phyloP scores from a whole-genome alignment of 2,329 filamentous ascomycete species.

The Cordyceps fumosorosea region DNA sequence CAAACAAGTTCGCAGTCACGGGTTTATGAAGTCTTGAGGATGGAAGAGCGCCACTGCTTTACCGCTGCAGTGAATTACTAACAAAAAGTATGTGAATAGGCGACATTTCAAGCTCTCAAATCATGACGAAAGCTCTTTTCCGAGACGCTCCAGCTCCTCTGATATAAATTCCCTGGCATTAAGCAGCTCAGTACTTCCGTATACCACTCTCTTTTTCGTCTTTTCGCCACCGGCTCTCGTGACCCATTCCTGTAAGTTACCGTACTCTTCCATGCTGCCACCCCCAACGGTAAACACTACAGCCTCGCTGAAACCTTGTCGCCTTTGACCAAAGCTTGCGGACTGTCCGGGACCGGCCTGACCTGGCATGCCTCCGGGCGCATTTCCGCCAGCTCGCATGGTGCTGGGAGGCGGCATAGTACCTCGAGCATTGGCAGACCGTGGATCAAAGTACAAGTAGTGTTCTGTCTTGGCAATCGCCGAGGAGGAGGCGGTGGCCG shows the following conservation, averaged over 20 bases:
- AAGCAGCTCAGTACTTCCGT: conserved; percentile 83
- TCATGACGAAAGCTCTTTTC: conserved; percentile 43
- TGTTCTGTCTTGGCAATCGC: conserved; percentile 95
- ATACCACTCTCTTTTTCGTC: conserved; percentile 75
- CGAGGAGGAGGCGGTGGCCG: conserved; percentile 77
- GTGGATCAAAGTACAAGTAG: conserved; percentile 95
- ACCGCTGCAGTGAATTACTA: neutral
- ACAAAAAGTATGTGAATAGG: neutral
- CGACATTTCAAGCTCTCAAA: neutral
- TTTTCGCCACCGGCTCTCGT: conserved; percentile 63
- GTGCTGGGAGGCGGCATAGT: conserved; percentile 77
- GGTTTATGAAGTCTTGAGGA: no score
- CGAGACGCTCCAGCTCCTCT: conserved; percentile 57
- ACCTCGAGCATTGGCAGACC: conserved; percentile 85
- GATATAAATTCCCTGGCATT: conserved; percentile 62
- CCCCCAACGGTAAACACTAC: conserved; percentile 94
- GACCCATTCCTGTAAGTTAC: conserved; percentile 95
- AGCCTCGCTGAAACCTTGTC: conserved; percentile 84
- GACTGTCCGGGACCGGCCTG: conserved; percentile 54
- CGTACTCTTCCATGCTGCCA: conserved; percentile 98
- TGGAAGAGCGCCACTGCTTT: no score
- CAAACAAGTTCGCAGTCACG: neutral
- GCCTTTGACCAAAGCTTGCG: conserved; percentile 82
- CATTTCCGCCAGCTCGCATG: conserved; percentile 39
- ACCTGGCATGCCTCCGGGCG: conserved; percentile 45